Base-by-base conservation (phyloP, 83 land plant species). In the Picea abies region DNA sequence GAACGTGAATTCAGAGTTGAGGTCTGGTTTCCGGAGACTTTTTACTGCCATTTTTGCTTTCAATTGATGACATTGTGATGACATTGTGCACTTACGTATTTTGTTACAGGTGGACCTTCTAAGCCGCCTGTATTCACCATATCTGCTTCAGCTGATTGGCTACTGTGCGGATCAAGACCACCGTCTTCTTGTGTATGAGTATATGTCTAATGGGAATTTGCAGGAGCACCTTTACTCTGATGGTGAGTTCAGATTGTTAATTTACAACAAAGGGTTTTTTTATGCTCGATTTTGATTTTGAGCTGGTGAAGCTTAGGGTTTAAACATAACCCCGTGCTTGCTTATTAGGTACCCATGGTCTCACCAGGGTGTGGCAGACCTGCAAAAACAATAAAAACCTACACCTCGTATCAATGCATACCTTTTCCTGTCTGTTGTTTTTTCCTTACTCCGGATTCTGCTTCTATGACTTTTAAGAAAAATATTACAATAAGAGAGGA, bases 81-180 rank as follows among this genome's bases (percentile, higher is more conserved):
- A 64, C 41, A 4, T 73, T 4, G 5, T 76, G 61, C 8, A 23
- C 58, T 76, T 76, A 7, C 49, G 7, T 7, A 62, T 61, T 9
- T 79, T 64, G 47, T 2, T 79, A 85, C 87, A 94, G 96, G 96
- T 94, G 39, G 96, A 94, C 62, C 83, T 94, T 19, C 60, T 94
- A 29, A 94, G 93, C 87, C 86, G 89, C 64, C 68, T 92, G 82
- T 82, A 87, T 64, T 92, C 89, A 5, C 88, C 87, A 2, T 87
- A 86, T 80, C 78, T 94, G 68, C 89, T 91, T 44, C 89, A 91
- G 80, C 85, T 94, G 79, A 81, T 94, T 26, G 96, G 96, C 78
- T 94, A 94, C 81, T 94, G 96, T 88, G 96, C 96, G 1, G 96
- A 94, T 82, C 89, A 88, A 76, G 84, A 92, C 44, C 93, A 94